Evolutionary conservation across 306 rosid species (phyloP).

Genomic region (Gleditsia sinensis): DNA sequence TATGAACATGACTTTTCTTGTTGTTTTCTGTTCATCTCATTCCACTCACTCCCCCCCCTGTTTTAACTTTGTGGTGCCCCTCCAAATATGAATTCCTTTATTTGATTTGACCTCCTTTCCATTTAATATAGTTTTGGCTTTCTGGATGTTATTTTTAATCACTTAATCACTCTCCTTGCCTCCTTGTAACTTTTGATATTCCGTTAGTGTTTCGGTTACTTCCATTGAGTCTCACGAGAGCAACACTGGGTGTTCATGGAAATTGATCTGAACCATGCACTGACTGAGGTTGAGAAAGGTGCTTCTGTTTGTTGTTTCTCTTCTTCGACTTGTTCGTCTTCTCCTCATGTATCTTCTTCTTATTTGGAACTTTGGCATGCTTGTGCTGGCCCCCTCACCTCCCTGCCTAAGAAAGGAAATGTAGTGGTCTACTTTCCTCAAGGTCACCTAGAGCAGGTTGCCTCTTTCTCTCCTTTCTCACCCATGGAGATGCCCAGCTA

Average conservation of each 20-base stretch:
- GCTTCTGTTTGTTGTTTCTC: slow-evolving; percentile 62
- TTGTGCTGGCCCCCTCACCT: slow-evolving; percentile 95
- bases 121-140: slow-evolving; percentile 44
- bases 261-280: slow-evolving; percentile 96
- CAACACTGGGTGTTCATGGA: slow-evolving; percentile 74
- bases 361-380: slow-evolving; percentile 96
- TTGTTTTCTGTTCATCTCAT: slow-evolving; percentile 46
- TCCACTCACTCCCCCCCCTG: slow-evolving; percentile 42
- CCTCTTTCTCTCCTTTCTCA: slow-evolving; percentile 72
- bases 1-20: slow-evolving; percentile 51
- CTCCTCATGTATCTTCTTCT: slow-evolving; percentile 64
- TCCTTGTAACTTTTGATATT: slow-evolving; percentile 34
- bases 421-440: slow-evolving; percentile 92
- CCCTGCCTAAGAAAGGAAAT: slow-evolving; percentile 91
- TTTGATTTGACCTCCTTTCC: slow-evolving; percentile 75
- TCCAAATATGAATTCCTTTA: slow-evolving; percentile 54
- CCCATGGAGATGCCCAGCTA: slow-evolving; percentile 66
- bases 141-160: slow-evolving; percentile 49
- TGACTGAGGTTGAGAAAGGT: slow-evolving; percentile 65
- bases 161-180: slow-evolving; percentile 43
- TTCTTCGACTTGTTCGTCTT: slow-evolving; percentile 71
- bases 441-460: slow-evolving; percentile 84
- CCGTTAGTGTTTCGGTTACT: slow-evolving; percentile 15
- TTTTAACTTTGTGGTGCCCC: slow-evolving; percentile 54
- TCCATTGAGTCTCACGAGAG: slow-evolving; percentile 41